These are phyloP conservation scores for Nakaseomyces glabratus DNA, from an alignment of 1,139 yeast genomes.

Conservation along the genomic window DNA sequence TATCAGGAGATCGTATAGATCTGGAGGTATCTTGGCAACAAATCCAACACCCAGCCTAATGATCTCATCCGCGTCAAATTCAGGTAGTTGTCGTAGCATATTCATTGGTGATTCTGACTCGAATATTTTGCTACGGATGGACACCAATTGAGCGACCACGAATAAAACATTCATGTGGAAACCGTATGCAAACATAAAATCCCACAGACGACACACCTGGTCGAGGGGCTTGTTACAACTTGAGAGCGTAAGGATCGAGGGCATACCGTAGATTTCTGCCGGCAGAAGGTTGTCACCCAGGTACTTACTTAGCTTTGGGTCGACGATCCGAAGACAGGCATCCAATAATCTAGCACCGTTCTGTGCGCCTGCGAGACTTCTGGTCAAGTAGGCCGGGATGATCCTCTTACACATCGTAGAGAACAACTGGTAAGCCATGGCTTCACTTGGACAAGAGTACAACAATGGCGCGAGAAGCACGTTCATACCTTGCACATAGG, in stretches of 20 bases:
- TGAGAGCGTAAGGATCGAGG: slow-evolving; percentile 75
- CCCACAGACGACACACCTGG: slow-evolving; percentile 79
- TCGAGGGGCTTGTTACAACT: slow-evolving; percentile 84
- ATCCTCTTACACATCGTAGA: slow-evolving; percentile 32
- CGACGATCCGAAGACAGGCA: slow-evolving; percentile 58
- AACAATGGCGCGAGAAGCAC: slow-evolving; percentile 80
- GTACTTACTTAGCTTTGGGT: slow-evolving; percentile 62
- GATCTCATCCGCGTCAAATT: slow-evolving; percentile 61
- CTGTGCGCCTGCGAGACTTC: slow-evolving; percentile 75
- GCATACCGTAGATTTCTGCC: slow-evolving; percentile 84
- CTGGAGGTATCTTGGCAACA: slow-evolving; percentile 64
- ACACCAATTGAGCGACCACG: slow-evolving; percentile 73
- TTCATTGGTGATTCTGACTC: slow-evolving; percentile 59
- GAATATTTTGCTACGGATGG: slow-evolving; percentile 55
- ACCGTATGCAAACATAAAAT: slow-evolving; percentile 83
- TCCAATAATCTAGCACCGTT: slow-evolving; percentile 68
- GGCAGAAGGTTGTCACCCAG: slow-evolving; percentile 37
- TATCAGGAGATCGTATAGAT: slow-evolving; percentile 56
- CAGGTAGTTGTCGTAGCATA: slow-evolving; percentile 63
- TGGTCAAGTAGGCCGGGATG: slow-evolving; percentile 72
- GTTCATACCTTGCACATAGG: slow-evolving; percentile 87
- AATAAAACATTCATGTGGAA: slow-evolving; percentile 79
- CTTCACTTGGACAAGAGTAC: slow-evolving; percentile 69
- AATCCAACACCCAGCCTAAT: slow-evolving; percentile 75
- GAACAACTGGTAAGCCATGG: slow-evolving; percentile 73